Evolutionary conservation across 495 filamentous ascomycete species (phyloP).

Genomic region (Talaromyces trachyspermus): DNA sequence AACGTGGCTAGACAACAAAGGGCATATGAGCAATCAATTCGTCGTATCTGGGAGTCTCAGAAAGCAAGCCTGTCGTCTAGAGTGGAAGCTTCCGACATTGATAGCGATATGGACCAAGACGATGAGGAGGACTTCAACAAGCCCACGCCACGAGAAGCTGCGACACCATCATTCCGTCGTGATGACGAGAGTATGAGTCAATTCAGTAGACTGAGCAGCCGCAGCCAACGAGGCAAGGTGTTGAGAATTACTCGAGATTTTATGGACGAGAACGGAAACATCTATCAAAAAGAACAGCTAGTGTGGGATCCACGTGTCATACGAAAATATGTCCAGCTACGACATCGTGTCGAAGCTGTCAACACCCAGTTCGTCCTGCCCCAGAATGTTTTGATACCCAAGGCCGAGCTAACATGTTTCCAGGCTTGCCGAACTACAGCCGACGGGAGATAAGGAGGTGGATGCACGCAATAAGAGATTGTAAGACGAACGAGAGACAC

Average conservation of each 20-base stretch:
- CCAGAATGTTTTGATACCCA: slow-evolving; percentile 27
- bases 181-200: slow-evolving; percentile 84
- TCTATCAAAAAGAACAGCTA: slow-evolving; percentile 50
- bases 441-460: slow-evolving; percentile 70
- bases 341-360: slow-evolving; percentile 50
- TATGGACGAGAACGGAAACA: slow-evolving; percentile 53
- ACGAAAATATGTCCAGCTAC: slow-evolving; percentile 51
- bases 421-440: slow-evolving; percentile 51
- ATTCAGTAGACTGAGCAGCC: slow-evolving; percentile 69
- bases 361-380: slow-evolving; percentile 36
- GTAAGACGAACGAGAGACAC: too few species aligned
- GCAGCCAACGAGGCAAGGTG: slow-evolving; percentile 61
- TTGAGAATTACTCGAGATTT: slow-evolving; percentile 66
- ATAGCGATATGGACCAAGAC: slow-evolving; percentile 60
- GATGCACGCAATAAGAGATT: slow-evolving; percentile 52
- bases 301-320: slow-evolving; percentile 70
- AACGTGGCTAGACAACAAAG: slow-evolving; percentile 90
- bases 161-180: slow-evolving; percentile 46
- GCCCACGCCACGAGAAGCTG: slow-evolving; percentile 54
- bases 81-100: slow-evolving; percentile 50
- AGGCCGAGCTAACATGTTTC: slow-evolving; percentile 6
- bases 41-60: slow-evolving; percentile 84
- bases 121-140: slow-evolving; percentile 56
- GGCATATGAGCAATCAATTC: slow-evolving; percentile 81
- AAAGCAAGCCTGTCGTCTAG: slow-evolving; percentile 64